Evolutionary conservation across 257 asterid genomes (phyloP), one percentile per base, ranked within the genome.

Genomic region (Phtheirospermum japonicum): DNA sequence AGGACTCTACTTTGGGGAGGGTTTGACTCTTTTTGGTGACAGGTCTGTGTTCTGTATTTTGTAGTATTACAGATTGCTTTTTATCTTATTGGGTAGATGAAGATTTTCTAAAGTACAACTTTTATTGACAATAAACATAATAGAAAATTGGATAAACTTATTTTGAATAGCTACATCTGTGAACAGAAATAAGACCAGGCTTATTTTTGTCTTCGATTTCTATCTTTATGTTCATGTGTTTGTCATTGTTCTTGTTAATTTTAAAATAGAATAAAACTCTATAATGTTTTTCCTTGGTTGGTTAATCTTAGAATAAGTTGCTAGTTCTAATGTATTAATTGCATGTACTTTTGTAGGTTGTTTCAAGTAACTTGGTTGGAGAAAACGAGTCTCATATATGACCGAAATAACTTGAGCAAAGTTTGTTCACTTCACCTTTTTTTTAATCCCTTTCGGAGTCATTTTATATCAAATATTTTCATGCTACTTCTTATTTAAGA

Each of bases 291-390:
- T 1, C 3, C 28, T 23, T 23, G 1, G 28, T 23, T 67, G 12
- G 34, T 73, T 53, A 26, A 59, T 14, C 61, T 59, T 63, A 73
- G 26, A 11, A 57, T 32, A 49, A 20, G 50, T 59, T 23, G 4
- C 68, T 46, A 12, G 50, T 61, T 72, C 76, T 72, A 36, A 74
- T 67, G 49, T 55, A 68, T 69, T 61, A 62, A 71, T 70, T 49
- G 45, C 12, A 51, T 71, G 52, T 71, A 64, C 71, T 75, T 76
- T 82, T 87, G 94, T 78, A 93, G 99, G 96, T 93, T 93, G 82
- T 80, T 83, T 87, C 99, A 87, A 79, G 86, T 93, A 59, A 85
- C 77, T 68, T 93, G 97, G 99, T 46, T 70, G 96, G 64, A 73
- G 79, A 77, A 83, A 59, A 83, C 80, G 61, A 97, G 95, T 82